Conservation (phyloP, 306 rosid species). For the Cucumis cinereus region DNA sequence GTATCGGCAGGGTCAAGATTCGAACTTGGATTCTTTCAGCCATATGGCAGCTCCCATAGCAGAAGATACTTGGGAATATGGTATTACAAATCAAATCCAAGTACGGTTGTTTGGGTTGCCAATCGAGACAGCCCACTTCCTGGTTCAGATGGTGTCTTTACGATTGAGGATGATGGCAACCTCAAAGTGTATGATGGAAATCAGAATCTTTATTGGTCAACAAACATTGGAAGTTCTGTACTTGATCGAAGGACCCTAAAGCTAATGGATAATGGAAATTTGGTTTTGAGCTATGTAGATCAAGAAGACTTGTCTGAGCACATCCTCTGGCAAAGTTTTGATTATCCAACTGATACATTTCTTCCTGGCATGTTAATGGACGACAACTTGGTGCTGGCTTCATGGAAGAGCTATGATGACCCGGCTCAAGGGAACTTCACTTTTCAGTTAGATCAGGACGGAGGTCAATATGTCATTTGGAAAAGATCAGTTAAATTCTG, state of each 20-base stretch:
- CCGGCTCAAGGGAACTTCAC: conserved; percentile 65
- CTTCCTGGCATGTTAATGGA: conserved; percentile 75
- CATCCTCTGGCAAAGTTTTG: conserved; percentile 60
- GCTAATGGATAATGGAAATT: conserved; percentile 58
- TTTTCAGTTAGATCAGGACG: conserved; percentile 47
- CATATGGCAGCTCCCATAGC: conserved; percentile 40
- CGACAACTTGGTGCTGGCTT: conserved; percentile 33
- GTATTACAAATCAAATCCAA: conserved; percentile 42
- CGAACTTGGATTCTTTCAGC: conserved; percentile 60
- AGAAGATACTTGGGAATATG: conserved; percentile 71
- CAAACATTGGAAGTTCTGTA: conserved; percentile 29
- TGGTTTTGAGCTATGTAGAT: conserved; percentile 29
- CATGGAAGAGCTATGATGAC: conserved; percentile 52
- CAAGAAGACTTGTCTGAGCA: conserved; percentile 13
- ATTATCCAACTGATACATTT: conserved; percentile 62
- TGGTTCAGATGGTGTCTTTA: conserved; percentile 34
- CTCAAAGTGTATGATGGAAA: conserved; percentile 37
- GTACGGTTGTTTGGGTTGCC: conserved; percentile 63
- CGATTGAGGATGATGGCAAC: conserved; percentile 48
- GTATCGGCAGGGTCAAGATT: conserved; percentile 46
- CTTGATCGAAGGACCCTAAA: conserved; percentile 15
- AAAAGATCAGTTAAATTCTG: conserved; percentile 61
- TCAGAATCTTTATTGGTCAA: conserved; percentile 35
- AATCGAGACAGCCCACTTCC: conserved; percentile 47
- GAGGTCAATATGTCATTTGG: conserved; percentile 20